These are phyloP conservation scores for Alternaria gaisen DNA, from an alignment of 2,329 filamentous ascomycete genomes.

Conservation along the genomic window DNA sequence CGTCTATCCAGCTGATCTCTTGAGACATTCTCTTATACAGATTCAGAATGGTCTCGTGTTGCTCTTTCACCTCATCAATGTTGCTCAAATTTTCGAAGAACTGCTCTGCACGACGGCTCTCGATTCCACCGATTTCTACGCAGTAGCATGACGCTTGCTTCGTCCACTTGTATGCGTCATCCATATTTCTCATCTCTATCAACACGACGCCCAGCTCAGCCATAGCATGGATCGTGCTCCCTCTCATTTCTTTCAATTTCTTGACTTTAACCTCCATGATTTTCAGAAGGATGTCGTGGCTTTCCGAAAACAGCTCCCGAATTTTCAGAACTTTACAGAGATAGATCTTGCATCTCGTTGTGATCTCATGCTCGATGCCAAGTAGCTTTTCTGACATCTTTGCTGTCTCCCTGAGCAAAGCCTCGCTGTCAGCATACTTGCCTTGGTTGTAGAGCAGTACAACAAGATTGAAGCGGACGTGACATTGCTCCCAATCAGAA, in stretches of 20 bases:
- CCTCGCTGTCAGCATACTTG: background rate
- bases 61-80: background rate
- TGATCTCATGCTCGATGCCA: fast-evolving
- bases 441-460: fast-evolving
- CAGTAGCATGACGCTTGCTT: background rate
- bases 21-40: background rate
- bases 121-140: background rate
- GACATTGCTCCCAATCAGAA: background rate
- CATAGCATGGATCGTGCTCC: fast-evolving
- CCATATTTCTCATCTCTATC: background rate
- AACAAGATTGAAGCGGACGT: background rate
- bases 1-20: fast-evolving
- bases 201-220: background rate
- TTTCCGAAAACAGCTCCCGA: background rate
- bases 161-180: background rate
- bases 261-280: background rate
- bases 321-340: fast-evolving
- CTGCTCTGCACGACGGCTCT: background rate
- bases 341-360: fast-evolving
- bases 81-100: background rate
- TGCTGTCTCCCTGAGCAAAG: background rate
- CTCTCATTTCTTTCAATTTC: background rate
- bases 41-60: background rate
- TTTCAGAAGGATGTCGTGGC: background rate
- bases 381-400: background rate